Percentiles rank a stretch among this genome's conserved stretches.
phyloP scores from a whole-genome alignment of 176 grass and related monocot genomes.

The Luzula sylvatica region DNA sequence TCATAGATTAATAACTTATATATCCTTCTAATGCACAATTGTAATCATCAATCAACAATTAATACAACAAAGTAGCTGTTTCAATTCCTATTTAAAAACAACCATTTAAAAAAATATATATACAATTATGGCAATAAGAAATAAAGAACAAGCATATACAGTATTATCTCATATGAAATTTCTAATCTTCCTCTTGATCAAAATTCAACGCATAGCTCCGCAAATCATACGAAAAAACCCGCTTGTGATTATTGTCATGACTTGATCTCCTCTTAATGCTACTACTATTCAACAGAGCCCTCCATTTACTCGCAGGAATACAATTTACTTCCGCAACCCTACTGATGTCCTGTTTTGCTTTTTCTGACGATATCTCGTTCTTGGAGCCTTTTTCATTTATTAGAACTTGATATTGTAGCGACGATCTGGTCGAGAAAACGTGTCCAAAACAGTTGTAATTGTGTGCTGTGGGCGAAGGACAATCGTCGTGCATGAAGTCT shows the following conservation, averaged over 20 bases:
- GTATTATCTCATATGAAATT: too few relatives aligned
- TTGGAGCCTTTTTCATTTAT: constrained; percentile 4
- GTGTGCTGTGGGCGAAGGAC: not conserved
- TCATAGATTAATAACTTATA: too few relatives aligned
- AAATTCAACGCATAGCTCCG: constrained; percentile 21
- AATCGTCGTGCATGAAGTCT: constrained; percentile 5
- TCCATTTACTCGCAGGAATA: not conserved
- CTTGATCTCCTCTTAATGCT: constrained; percentile 9
- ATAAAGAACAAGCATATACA: not conserved
- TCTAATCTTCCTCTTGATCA: not conserved
- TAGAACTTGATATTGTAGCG: constrained; percentile 2
- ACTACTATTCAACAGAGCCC: constrained; percentile 4
- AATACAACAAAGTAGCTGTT: too few relatives aligned
- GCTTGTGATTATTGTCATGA: not conserved
- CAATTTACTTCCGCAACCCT: constrained; percentile 7
- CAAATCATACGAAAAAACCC: constrained; percentile 18
- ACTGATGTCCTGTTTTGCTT: not conserved
- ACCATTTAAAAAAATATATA: not conserved
- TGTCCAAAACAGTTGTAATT: not conserved
- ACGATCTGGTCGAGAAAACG: not conserved
- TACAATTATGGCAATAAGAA: not conserved
- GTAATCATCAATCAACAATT: too few relatives aligned
- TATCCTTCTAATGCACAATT: too few relatives aligned
- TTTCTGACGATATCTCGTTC: not conserved
- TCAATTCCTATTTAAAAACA: too few relatives aligned